Percentiles rank a stretch among this genome's conserved stretches.
These are phyloP conservation scores for Hippophae tibetana DNA, from an alignment of 306 rosid species.

Conservation along the genomic window DNA sequence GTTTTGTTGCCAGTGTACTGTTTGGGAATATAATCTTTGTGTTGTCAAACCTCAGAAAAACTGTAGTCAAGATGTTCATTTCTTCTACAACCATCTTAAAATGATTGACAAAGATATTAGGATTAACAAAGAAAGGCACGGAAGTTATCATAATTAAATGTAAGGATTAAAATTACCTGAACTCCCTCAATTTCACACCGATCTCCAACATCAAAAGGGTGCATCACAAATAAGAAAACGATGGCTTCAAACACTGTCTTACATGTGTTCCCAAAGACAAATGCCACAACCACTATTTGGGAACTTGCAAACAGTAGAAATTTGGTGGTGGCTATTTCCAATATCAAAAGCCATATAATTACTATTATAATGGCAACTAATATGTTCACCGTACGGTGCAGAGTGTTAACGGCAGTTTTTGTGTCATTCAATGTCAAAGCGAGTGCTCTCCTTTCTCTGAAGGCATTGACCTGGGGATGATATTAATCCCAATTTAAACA, in stretches of 20 bases:
- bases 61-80: conserved; percentile 92
- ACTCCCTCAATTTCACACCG: conserved; percentile 75
- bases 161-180: conserved; percentile 43
- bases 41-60: conserved; percentile 72
- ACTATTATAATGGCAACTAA: conserved; percentile 44
- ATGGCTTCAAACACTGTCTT: conserved; percentile 81
- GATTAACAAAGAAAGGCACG: neutral
- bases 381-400: conserved; percentile 60
- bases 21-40: conserved; percentile 53
- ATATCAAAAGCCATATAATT: conserved; percentile 60
- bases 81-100: conserved; percentile 95
- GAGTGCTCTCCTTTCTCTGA: conserved; percentile 91
- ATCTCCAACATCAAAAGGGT: conserved; percentile 94
- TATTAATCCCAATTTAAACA: no score
- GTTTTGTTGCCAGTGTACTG: conserved; percentile 57
- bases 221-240: conserved; percentile 76
- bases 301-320: conserved; percentile 66
- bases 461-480: conserved; percentile 61
- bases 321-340: conserved; percentile 66
- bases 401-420: conserved; percentile 87
- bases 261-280: conserved; percentile 87
- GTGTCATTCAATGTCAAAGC: conserved; percentile 89
- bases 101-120: conserved; percentile 18
- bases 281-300: conserved; percentile 75
- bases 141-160: neutral